phyloP scores from a whole-genome alignment of 208 protist genomes.

The Herpetomonas muscarum region DNA sequence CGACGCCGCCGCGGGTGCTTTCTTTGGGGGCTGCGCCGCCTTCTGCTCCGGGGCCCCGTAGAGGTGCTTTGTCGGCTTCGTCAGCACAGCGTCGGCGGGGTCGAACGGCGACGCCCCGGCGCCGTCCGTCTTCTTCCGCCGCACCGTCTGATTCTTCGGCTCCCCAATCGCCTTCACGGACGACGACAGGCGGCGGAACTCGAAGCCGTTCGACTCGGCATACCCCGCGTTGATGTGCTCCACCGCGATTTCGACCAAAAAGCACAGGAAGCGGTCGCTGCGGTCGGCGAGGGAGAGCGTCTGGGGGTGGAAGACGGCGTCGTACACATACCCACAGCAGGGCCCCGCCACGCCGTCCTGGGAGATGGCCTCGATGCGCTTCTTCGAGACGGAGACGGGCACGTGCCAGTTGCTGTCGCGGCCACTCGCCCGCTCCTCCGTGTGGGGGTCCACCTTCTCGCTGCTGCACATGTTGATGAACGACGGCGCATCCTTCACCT shows the following conservation, averaged over 20 bases:
- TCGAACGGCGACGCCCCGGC: constrained; percentile 48
- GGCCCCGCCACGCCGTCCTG: background rate
- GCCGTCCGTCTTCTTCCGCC: constrained; percentile 14
- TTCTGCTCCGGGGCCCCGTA: background rate
- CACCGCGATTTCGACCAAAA: constrained; percentile 90
- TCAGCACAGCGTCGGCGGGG: constrained; percentile 36
- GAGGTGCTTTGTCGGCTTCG: constrained; percentile 38
- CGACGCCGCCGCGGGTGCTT: background rate
- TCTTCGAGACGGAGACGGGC: constrained; percentile 75
- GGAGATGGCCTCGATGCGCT: constrained; percentile 40
- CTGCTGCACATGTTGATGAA: constrained; percentile 81
- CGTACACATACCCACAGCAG: constrained; percentile 64
- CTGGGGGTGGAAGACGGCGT: constrained; percentile 84
- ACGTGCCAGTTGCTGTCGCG: constrained; percentile 85
- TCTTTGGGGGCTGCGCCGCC: background rate
- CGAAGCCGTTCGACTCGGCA: constrained; percentile 68
- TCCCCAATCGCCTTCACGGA: constrained; percentile 52
- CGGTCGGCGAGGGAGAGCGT: constrained; percentile 68
- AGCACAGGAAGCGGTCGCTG: constrained; percentile 81
- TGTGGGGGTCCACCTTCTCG: constrained; percentile 76
- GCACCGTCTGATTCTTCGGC: constrained; percentile 83
- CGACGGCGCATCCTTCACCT: constrained; percentile 13
- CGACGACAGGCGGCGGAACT: constrained; percentile 59
- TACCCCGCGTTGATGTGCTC: constrained; percentile 90
- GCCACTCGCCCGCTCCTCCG: constrained; percentile 62